phyloP scores from a whole-genome alignment of 495 filamentous ascomycete genomes.

The Penicillium herquei region DNA sequence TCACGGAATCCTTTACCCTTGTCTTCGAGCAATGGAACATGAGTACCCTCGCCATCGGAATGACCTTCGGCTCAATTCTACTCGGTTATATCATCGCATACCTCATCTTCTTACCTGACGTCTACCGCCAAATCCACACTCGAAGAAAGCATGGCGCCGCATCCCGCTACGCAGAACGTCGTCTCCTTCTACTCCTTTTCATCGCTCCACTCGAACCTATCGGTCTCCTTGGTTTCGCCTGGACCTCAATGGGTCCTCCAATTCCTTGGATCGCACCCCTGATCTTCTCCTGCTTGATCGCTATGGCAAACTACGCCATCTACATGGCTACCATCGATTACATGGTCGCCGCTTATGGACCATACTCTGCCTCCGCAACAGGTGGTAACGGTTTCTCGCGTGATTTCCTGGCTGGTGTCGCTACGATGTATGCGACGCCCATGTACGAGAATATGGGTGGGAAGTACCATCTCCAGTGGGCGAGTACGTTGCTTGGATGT shows the following conservation, averaged over 20 bases:
- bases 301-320: constrained; percentile 68
- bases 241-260: constrained; percentile 59
- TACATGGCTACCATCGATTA: constrained; percentile 85
- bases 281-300: constrained; percentile 59
- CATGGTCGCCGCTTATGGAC: constrained; percentile 79
- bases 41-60: constrained; percentile 50
- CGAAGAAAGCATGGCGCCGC: constrained; percentile 47
- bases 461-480: constrained; percentile 38
- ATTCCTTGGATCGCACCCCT: constrained; percentile 62
- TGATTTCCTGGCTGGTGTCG: constrained; percentile 47
- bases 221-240: constrained; percentile 68
- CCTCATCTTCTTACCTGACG: constrained; percentile 61
- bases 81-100: constrained; percentile 67
- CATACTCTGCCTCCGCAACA: constrained; percentile 75
- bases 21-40: constrained; percentile 68
- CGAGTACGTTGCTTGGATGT: constrained; percentile 42
- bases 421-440: constrained; percentile 46
- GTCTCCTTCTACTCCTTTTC: constrained; percentile 56
- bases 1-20: constrained; percentile 64
- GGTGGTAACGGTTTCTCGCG: constrained; percentile 62
- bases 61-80: constrained; percentile 63
- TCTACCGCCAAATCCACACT: constrained; percentile 49
- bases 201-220: constrained; percentile 64
- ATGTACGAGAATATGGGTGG: constrained; percentile 36
- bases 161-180: constrained; percentile 56